Percentiles rank a stretch among this genome's conserved stretches.
Conservation (phyloP, 1,139 yeast species). For the Lodderomyces theae region DNA sequence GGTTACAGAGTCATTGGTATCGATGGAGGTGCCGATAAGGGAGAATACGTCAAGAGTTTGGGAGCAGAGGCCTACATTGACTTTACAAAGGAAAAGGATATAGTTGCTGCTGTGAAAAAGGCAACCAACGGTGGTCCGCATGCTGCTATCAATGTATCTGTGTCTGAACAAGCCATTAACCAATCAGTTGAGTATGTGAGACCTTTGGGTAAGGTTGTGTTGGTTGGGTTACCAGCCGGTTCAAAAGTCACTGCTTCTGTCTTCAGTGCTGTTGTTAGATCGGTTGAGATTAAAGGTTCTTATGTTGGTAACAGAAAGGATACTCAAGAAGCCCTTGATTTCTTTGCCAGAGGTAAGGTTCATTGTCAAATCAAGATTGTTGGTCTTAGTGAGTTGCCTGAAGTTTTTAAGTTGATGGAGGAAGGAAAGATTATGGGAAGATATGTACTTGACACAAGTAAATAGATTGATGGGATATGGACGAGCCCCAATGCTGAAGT, state of each 20-base stretch:
- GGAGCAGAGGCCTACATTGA: slow-evolving; percentile 73
- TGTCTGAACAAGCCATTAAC: slow-evolving; percentile 62
- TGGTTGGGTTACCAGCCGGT: slow-evolving; percentile 74
- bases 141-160: slow-evolving; percentile 72
- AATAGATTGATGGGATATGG: too few species aligned
- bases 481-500: too few species aligned
- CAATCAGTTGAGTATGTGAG: slow-evolving; percentile 66
- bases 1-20: slow-evolving; percentile 72
- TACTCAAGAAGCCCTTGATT: slow-evolving; percentile 72
- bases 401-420: slow-evolving; percentile 66
- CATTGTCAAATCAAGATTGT: slow-evolving; percentile 69
- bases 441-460: slow-evolving; percentile 70
- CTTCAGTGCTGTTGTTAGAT: slow-evolving; percentile 63
- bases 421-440: slow-evolving; percentile 71
- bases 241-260: slow-evolving; percentile 65
- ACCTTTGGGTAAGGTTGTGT: slow-evolving; percentile 66
- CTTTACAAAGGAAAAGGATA: slow-evolving; percentile 56
- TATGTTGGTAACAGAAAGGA: slow-evolving; percentile 83
- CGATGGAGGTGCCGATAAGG: slow-evolving; percentile 73
- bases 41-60: slow-evolving; percentile 49
- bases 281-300: slow-evolving; percentile 65
- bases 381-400: slow-evolving; percentile 63
- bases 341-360: slow-evolving; percentile 67
- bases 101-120: slow-evolving; percentile 52
- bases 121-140: slow-evolving; percentile 79